Evolutionary conservation across 1,284 basidiomycete species (phyloP).

Genomic region (Papiliotrema terrestris): DNA sequence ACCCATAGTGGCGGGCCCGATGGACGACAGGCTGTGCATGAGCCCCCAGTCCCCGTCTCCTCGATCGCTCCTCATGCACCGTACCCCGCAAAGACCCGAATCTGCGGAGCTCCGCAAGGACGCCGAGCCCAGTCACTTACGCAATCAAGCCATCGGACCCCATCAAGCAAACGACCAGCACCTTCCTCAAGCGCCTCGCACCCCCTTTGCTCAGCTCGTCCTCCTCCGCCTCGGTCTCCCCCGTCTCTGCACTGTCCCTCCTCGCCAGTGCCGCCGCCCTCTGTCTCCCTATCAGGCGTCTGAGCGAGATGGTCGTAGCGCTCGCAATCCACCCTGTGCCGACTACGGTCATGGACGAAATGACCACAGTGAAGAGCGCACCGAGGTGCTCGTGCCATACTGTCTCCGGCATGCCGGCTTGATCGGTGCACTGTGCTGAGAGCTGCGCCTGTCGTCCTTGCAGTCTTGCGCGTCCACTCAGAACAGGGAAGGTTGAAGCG

Average conservation of each 20-base stretch:
- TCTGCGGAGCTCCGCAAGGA: no score
- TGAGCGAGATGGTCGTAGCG: neutral
- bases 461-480: no score
- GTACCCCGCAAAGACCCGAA: neutral
- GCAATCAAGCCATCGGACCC: neutral
- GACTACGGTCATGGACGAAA: neutral
- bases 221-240: neutral
- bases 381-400: neutral
- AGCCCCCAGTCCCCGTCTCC: neutral
- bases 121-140: neutral
- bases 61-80: no score
- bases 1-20: conserved; percentile 10
- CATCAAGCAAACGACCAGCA: conserved; percentile 1
- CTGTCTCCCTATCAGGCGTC: neutral
- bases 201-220: neutral
- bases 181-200: neutral
- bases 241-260: neutral
- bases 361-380: neutral
- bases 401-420: no score
- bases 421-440: no score
- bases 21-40: conserved; percentile 5
- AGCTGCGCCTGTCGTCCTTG: no score
- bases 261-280: neutral
- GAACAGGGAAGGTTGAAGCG: no score
- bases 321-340: neutral